Conservation (phyloP, 768 basidiomycete genomes). For the Mycena sanguinolenta region DNA sequence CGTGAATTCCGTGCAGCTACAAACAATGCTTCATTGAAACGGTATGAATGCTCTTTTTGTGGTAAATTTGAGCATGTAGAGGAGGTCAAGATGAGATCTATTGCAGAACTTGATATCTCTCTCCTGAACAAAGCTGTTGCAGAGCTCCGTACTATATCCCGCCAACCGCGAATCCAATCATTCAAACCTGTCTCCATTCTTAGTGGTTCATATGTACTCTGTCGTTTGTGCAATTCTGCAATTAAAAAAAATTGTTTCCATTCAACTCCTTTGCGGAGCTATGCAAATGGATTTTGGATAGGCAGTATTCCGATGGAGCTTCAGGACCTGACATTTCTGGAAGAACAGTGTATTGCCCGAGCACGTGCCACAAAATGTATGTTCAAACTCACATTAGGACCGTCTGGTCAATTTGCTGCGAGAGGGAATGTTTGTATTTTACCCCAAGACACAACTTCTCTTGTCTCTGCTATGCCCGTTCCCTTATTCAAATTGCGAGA, state of each 20-base stretch:
- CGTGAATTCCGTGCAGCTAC: conserved; percentile 8
- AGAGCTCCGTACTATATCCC: conserved; percentile 14
- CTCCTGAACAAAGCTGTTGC: conserved; percentile 19
- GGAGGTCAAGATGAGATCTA: conserved; percentile 1
- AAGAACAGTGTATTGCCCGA: conserved; percentile 40
- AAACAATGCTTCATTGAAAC: conserved; percentile 8
- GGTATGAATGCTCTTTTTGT: conserved; percentile 30
- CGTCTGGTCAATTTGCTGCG: conserved; percentile 37
- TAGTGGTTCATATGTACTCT: conserved; percentile 13
- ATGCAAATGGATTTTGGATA: conserved; percentile 42
- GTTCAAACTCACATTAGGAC: too few species aligned
- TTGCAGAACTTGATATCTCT: conserved; percentile 26
- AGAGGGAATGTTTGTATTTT: conserved; percentile 40
- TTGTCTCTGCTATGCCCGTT: too few species aligned
- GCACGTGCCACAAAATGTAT: conserved; percentile 30
- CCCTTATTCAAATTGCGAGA: conserved; percentile 25
- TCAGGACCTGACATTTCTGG: conserved; percentile 33
- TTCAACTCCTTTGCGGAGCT: conserved; percentile 36
- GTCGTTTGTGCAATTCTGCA: conserved; percentile 24
- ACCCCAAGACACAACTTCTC: conserved; percentile 35
- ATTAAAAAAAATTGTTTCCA: conserved; percentile 21
- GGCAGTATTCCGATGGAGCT: conserved; percentile 34
- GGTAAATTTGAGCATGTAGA: conserved; percentile 5
- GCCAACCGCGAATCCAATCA: conserved; percentile 18
- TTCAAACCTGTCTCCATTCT: conserved; percentile 17